phyloP scores from a whole-genome alignment of 2,329 filamentous ascomycete genomes.

The Colletotrichum salicis region DNA sequence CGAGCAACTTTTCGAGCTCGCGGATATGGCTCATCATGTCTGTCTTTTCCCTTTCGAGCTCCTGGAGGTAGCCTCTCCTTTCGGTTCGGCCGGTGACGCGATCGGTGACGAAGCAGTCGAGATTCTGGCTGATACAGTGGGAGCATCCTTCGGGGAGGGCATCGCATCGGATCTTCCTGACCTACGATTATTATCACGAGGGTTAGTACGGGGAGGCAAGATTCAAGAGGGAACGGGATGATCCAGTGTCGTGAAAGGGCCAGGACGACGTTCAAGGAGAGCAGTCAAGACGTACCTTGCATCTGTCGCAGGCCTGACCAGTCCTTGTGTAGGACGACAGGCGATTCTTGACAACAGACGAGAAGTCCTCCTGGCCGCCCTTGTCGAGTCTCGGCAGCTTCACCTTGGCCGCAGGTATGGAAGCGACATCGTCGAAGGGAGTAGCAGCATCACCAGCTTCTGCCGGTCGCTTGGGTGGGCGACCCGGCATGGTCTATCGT shows the following conservation, averaged over 20 bases:
- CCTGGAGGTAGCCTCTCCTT: constrained; percentile 80
- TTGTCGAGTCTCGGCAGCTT: constrained; percentile 63
- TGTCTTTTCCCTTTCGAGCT: constrained; percentile 78
- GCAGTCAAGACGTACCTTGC: constrained; percentile 71
- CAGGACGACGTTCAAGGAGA: background rate
- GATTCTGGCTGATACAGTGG: constrained; percentile 79
- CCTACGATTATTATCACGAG: constrained; percentile 53
- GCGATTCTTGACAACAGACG: constrained; percentile 65
- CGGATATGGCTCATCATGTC: constrained; percentile 74
- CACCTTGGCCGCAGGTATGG: constrained; percentile 48
- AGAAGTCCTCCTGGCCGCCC: constrained; percentile 60
- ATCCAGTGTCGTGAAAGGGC: too few species aligned
- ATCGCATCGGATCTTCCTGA: constrained; percentile 90
- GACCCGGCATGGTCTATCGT: constrained; percentile 43
- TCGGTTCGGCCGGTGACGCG: constrained; percentile 85
- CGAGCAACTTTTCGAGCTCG: constrained; percentile 74
- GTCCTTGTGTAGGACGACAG: constrained; percentile 70
- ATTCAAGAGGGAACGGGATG: background rate
- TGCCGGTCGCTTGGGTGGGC: constrained; percentile 56
- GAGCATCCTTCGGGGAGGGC: constrained; percentile 83
- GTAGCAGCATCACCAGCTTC: constrained; percentile 48
- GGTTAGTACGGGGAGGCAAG: background rate
- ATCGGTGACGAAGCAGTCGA: constrained; percentile 86
- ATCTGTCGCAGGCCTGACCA: constrained; percentile 88
- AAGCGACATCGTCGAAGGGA: constrained; percentile 45